phyloP scores from a whole-genome alignment of 176 grass and related monocot genomes.

The Carex scoparia region DNA sequence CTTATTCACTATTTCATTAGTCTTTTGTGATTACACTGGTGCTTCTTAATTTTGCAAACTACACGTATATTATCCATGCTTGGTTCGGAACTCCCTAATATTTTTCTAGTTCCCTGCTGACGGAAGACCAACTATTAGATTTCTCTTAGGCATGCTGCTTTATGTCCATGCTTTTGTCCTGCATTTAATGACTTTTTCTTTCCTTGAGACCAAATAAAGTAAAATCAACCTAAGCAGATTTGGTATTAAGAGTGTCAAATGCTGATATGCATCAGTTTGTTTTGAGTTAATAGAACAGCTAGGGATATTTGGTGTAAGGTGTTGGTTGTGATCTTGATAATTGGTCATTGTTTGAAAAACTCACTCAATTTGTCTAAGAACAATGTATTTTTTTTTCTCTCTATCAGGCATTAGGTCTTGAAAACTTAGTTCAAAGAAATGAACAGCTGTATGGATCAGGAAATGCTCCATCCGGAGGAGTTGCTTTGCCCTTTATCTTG shows the following conservation, averaged over 20 bases:
- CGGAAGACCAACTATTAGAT: conserved; percentile 12
- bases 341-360: background rate
- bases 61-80: background rate
- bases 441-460: conserved; percentile 72
- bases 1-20: background rate
- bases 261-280: background rate
- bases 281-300: background rate
- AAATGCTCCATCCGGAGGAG: conserved; percentile 70
- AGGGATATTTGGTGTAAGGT: background rate
- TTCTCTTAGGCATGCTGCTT: background rate
- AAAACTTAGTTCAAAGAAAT: conserved; percentile 77
- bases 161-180: background rate
- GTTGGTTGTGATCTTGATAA: conserved; percentile 3
- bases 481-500: conserved; percentile 95
- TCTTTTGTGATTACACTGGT: background rate
- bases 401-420: conserved; percentile 69
- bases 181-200: background rate
- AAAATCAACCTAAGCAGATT: background rate
- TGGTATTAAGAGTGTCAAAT: background rate
- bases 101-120: background rate
- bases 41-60: background rate
- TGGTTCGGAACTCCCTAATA: background rate
- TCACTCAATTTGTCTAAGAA: background rate
- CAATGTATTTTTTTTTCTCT: conserved; percentile 15
- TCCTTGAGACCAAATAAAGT: background rate